Evolutionary conservation across 1,284 basidiomycete species (phyloP).

Genomic region (Fistulinella staudtii): DNA sequence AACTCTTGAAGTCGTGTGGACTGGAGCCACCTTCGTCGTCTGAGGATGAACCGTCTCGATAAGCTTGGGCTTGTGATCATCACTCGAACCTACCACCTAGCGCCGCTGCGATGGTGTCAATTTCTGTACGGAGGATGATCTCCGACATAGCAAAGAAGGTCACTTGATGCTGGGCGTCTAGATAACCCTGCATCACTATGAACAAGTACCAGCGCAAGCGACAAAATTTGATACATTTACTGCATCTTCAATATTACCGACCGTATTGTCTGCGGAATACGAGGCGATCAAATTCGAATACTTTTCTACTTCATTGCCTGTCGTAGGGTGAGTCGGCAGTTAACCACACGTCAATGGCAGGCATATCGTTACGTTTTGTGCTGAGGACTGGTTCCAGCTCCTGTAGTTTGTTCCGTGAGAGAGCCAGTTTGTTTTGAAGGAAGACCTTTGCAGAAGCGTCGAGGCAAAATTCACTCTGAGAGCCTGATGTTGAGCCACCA

Average conservation of each 20-base stretch:
- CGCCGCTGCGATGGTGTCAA: constrained; percentile 56
- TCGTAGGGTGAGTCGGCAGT: constrained; percentile 7
- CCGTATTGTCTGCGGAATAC: constrained; percentile 48
- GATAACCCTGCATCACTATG: constrained; percentile 47
- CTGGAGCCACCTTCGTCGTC: constrained; percentile 67
- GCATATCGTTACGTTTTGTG: constrained; percentile 51
- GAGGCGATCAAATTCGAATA: constrained; percentile 47
- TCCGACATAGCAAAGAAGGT: constrained; percentile 53
- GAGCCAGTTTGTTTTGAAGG: constrained; percentile 71
- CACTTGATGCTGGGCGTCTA: constrained; percentile 62
- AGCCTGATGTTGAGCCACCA: neutral
- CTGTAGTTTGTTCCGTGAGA: constrained; percentile 52
- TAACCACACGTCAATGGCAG: neutral
- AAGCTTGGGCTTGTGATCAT: neutral
- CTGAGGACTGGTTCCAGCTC: constrained; percentile 57
- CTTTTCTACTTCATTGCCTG: constrained; percentile 58
- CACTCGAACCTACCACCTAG: constrained; percentile 54
- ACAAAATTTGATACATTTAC: constrained; percentile 66
- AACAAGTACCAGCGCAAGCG: constrained; percentile 3
- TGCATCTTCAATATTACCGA: constrained; percentile 62
- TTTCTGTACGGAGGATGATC: constrained; percentile 53
- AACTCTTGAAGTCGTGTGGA: constrained; percentile 78
- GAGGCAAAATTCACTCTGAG: constrained; percentile 58
- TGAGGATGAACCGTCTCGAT: constrained; percentile 25
- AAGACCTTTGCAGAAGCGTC: constrained; percentile 69